Conservation (phyloP, 2,329 filamentous ascomycete genomes). For the Ceratocystiopsis brevicomis region DNA sequence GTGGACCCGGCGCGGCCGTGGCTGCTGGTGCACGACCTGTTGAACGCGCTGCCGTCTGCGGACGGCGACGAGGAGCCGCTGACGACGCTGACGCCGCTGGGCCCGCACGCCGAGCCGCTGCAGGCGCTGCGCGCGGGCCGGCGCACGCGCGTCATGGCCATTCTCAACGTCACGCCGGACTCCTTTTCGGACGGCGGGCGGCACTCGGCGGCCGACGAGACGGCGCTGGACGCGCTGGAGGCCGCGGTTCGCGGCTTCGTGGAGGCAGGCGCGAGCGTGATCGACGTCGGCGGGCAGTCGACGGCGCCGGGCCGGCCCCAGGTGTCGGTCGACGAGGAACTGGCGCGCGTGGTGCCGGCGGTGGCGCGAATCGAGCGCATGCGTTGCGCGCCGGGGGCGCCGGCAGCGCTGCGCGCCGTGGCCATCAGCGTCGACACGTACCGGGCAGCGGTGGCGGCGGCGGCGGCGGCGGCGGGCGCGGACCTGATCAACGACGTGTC, state of each 20-base stretch:
- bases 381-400: too few relatives aligned
- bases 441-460: slow-evolving; percentile 61
- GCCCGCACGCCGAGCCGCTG: slow-evolving; percentile 29
- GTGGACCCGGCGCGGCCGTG: slow-evolving; percentile 35
- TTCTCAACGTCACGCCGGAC: slow-evolving; percentile 86
- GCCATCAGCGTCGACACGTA: slow-evolving; percentile 87
- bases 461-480: slow-evolving; percentile 58
- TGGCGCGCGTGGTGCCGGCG: slow-evolving; percentile 59
- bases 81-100: slow-evolving; percentile 40
- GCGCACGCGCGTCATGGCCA: slow-evolving; percentile 71
- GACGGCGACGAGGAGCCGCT: slow-evolving; percentile 19
- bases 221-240: slow-evolving; percentile 28
- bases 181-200: slow-evolving; percentile 86
- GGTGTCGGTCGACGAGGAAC: slow-evolving; percentile 54
- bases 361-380: slow-evolving; percentile 39
- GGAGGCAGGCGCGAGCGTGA: slow-evolving; percentile 53
- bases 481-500: slow-evolving; percentile 93
- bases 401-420: slow-evolving; percentile 16
- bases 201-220: slow-evolving; percentile 26
- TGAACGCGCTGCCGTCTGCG: slow-evolving; percentile 33
- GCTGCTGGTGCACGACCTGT: slow-evolving; percentile 41
- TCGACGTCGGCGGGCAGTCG: slow-evolving; percentile 88
- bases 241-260: slow-evolving; percentile 44
- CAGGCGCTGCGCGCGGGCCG: slow-evolving; percentile 38
- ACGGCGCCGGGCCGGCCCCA: slow-evolving; percentile 60